phyloP scores from a whole-genome alignment of 1,139 yeast genomes.

The Yamadazyma buinensis region DNA sequence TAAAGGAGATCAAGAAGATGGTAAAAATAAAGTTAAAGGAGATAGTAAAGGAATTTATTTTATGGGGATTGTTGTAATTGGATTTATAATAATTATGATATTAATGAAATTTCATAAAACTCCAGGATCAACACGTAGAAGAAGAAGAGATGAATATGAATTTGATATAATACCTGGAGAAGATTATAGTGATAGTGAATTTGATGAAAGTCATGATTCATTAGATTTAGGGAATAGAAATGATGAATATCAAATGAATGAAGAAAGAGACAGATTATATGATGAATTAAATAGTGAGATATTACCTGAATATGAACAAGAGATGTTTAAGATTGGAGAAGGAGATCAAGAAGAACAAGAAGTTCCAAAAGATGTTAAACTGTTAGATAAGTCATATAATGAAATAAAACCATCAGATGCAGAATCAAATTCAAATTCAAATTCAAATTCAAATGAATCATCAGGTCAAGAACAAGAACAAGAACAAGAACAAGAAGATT shows the following conservation, averaged over 20 bases:
- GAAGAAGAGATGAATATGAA: slow-evolving; percentile 70
- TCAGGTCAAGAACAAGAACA: neutral
- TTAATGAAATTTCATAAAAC: slow-evolving; percentile 53
- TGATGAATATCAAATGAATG: slow-evolving; percentile 14
- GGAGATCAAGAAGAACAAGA: neutral
- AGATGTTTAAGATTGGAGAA: slow-evolving; percentile 42
- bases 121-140: slow-evolving; percentile 44
- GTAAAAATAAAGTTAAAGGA: slow-evolving; percentile 27
- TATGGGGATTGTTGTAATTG: slow-evolving; percentile 54
- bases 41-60: slow-evolving; percentile 57
- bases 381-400: neutral
- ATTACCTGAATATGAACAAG: slow-evolving; percentile 39
- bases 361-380: neutral
- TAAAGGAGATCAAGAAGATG: slow-evolving; percentile 21
- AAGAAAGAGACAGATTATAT: slow-evolving; percentile 38
- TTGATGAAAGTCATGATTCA: slow-evolving; percentile 22
- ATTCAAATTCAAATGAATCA: neutral
- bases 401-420: neutral
- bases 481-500: slow-evolving; percentile 17
- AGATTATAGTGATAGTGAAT: slow-evolving; percentile 44
- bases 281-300: slow-evolving; percentile 38
- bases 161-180: slow-evolving; percentile 75
- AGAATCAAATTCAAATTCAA: slow-evolving; percentile 7
- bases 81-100: slow-evolving; percentile 51
- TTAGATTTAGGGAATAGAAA: slow-evolving; percentile 25